Percentiles rank a stretch among this genome's conserved stretches.
Evolutionary conservation across 2,329 filamentous ascomycete genomes (phyloP).

Genomic region (Pseudocercospora crystallina): DNA sequence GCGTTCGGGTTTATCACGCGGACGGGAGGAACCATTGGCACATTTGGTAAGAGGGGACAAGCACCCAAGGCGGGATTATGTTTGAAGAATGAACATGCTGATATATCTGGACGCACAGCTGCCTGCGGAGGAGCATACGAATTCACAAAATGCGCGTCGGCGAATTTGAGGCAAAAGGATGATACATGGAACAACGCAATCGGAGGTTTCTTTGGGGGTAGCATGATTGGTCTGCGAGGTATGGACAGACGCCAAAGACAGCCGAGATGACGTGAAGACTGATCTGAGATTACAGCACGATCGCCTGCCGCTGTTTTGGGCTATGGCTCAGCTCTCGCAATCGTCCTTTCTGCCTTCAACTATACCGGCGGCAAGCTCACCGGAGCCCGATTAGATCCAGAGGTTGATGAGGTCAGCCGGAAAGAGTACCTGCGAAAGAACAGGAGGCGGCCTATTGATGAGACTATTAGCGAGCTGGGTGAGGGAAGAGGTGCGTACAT

Average conservation of each 20-base stretch:
- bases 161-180: slow-evolving; percentile 83
- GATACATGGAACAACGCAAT: slow-evolving; percentile 73
- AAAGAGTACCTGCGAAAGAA: slow-evolving; percentile 73
- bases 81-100: neutral
- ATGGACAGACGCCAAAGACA: slow-evolving; percentile 35
- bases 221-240: slow-evolving; percentile 72
- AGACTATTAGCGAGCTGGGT: slow-evolving; percentile 78
- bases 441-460: slow-evolving; percentile 71
- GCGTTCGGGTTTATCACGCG: slow-evolving; percentile 77
- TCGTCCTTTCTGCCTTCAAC: slow-evolving; percentile 63
- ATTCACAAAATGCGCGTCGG: slow-evolving; percentile 73
- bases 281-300: slow-evolving; percentile 38
- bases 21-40: slow-evolving; percentile 70
- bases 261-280: slow-evolving; percentile 7
- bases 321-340: slow-evolving; percentile 60
- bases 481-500: slow-evolving; percentile 74
- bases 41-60: slow-evolving; percentile 54
- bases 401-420: slow-evolving; percentile 68
- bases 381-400: slow-evolving; percentile 53
- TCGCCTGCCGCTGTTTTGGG: slow-evolving; percentile 71
- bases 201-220: slow-evolving; percentile 74
- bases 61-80: neutral
- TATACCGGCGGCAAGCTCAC: slow-evolving; percentile 65
- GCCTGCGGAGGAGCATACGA: slow-evolving; percentile 72
- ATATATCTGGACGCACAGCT: slow-evolving; percentile 50